These are phyloP conservation scores for Pyrenochaeta sp. DNA, from an alignment of 2,329 filamentous ascomycete species.

Conservation along the genomic window DNA sequence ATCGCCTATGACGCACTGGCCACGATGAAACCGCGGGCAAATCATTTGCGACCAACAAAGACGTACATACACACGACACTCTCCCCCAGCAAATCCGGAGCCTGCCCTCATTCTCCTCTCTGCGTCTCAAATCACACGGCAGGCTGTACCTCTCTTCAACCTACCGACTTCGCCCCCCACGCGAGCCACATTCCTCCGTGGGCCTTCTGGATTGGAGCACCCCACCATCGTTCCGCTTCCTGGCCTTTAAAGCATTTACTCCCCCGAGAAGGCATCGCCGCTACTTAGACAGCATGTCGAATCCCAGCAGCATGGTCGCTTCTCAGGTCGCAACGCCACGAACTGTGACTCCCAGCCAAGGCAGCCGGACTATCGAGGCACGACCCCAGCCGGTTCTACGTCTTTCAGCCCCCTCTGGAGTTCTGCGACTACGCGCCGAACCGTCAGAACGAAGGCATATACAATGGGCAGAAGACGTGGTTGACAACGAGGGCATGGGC, in stretches of 20 bases:
- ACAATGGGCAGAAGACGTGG: conserved; percentile 89
- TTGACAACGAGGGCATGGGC: conserved; percentile 94
- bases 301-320: conserved; percentile 29
- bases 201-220: conserved; percentile 20
- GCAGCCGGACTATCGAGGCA: conserved; percentile 34
- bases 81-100: conserved; percentile 23
- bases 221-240: conserved; percentile 14
- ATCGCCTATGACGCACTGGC: conserved; percentile 34
- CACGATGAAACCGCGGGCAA: conserved; percentile 26
- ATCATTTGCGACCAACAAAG: conserved; percentile 47
- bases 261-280: conserved; percentile 59
- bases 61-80: conserved; percentile 40
- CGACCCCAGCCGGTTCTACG: conserved; percentile 42
- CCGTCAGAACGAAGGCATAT: conserved; percentile 67
- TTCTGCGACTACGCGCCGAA: conserved; percentile 52
- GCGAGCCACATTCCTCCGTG: conserved; percentile 12
- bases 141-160: conserved; percentile 8
- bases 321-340: conserved; percentile 25
- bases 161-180: conserved; percentile 9
- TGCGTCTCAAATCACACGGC: conserved; percentile 16
- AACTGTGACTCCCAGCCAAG: conserved; percentile 28
- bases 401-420: conserved; percentile 44
- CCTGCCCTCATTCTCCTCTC: conserved; percentile 21
- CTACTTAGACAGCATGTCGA: conserved; percentile 79
- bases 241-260: conserved; percentile 67